These are phyloP conservation scores for Hemileia vastatrix DNA, from an alignment of 1,284 basidiomycete genomes.

Conservation along the genomic window DNA sequence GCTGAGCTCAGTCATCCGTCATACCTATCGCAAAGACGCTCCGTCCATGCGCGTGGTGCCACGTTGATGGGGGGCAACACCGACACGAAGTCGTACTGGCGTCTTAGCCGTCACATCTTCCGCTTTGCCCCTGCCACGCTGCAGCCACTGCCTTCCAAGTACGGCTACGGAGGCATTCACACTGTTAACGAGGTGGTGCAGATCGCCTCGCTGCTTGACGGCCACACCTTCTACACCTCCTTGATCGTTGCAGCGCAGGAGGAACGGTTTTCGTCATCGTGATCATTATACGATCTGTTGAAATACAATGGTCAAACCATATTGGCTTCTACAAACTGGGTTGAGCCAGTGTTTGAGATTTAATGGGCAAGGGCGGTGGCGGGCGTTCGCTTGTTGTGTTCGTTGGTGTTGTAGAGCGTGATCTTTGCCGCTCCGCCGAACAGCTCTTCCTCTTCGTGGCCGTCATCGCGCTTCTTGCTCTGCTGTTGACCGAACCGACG, in stretches of 20 bases:
- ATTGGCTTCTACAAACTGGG: background rate
- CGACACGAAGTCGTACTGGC: slow-evolving; percentile 52
- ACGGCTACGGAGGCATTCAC: slow-evolving; percentile 44
- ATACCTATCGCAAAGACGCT: too few species aligned
- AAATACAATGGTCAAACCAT: too few species aligned
- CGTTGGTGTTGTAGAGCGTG: slow-evolving; percentile 28
- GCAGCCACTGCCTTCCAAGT: too few species aligned
- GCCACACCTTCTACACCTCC: too few species aligned
- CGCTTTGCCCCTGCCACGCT: too few species aligned
- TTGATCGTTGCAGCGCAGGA: too few species aligned
- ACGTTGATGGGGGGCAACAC: too few species aligned
- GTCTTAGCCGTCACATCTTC: slow-evolving; percentile 50
- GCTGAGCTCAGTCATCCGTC: too few species aligned
- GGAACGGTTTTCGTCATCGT: too few species aligned
- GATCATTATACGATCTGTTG: too few species aligned
- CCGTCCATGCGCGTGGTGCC: too few species aligned
- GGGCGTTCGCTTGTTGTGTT: background rate
- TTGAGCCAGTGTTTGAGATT: background rate
- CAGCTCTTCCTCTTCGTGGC: slow-evolving; percentile 39
- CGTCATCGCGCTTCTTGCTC: slow-evolving; percentile 37
- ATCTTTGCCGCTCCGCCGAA: slow-evolving; percentile 36
- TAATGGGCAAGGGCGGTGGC: background rate
- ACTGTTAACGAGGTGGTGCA: slow-evolving; percentile 28
- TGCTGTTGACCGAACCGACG: slow-evolving; percentile 38
- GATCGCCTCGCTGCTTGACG: too few species aligned